A percentile compares a stretch with the other conserved stretches of the same genome.
phyloP scores from a whole-genome alignment of 2,329 filamentous ascomycete genomes.

The Cladosporium sphaerospermum region DNA sequence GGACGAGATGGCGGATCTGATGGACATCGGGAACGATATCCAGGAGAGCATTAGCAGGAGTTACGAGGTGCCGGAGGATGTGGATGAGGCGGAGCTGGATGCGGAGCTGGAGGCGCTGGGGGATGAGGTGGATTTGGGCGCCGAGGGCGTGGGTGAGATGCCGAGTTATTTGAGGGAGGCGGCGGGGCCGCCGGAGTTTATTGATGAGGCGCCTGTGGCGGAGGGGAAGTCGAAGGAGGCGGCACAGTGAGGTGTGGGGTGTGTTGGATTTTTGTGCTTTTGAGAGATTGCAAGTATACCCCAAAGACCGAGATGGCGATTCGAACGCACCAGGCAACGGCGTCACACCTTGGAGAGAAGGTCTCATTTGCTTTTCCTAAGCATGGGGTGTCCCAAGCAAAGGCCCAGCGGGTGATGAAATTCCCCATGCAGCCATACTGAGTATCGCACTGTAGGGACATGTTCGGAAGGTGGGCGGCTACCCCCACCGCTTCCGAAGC shows the following conservation, averaged over 20 bases:
- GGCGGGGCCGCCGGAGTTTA: conserved; percentile 72
- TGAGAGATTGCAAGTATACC: neutral
- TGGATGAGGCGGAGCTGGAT: conserved; percentile 93
- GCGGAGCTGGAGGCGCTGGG: conserved; percentile 92
- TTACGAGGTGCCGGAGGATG: conserved; percentile 94
- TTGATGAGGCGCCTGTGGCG: conserved; percentile 71
- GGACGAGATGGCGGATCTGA: conserved; percentile 97
- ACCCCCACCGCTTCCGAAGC: too few relatives aligned
- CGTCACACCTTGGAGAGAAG: too few relatives aligned
- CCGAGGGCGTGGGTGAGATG: conserved; percentile 52
- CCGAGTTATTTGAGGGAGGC: conserved; percentile 80
- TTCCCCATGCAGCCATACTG: too few relatives aligned
- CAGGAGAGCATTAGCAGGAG: conserved; percentile 86
- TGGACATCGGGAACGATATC: conserved; percentile 97
- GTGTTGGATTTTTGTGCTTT: neutral
- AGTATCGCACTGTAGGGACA: too few relatives aligned
- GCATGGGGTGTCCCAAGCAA: too few relatives aligned
- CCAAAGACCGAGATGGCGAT: neutral
- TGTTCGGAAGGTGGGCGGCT: too few relatives aligned
- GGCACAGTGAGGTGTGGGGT: conserved; percentile 20
- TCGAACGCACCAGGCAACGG: too few relatives aligned
- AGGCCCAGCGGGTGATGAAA: too few relatives aligned
- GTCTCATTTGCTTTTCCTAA: too few relatives aligned
- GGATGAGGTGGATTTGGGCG: conserved; percentile 86
- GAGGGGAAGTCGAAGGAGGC: conserved; percentile 27